A percentile compares a stretch with the other conserved stretches of the same genome.
phyloP scores from a whole-genome alignment of 2,329 filamentous ascomycete genomes.

The Calycina marina region DNA sequence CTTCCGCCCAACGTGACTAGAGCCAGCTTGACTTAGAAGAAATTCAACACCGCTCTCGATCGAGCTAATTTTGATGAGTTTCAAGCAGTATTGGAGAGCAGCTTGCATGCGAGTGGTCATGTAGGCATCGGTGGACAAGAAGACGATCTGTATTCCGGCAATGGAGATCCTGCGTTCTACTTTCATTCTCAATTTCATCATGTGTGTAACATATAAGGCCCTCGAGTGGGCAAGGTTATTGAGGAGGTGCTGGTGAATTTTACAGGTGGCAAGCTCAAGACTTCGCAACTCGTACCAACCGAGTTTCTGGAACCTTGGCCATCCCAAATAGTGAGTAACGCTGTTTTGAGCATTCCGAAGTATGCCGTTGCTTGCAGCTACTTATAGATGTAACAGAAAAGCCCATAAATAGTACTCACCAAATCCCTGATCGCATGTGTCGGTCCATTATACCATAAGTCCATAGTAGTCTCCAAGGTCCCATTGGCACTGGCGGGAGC shows the following conservation, averaged over 20 bases:
- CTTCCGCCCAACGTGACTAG: constrained; percentile 20
- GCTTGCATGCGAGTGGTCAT: constrained; percentile 21
- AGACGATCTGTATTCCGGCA: constrained; percentile 26
- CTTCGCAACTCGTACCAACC: neutral
- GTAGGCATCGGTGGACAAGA: constrained; percentile 29
- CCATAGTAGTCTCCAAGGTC: constrained; percentile 2
- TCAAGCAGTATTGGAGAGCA: constrained; percentile 7
- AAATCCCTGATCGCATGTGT: constrained; percentile 1
- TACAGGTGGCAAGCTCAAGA: constrained; percentile 1
- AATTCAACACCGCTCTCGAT: constrained; percentile 22
- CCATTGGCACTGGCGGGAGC: constrained; percentile 3
- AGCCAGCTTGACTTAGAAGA: constrained; percentile 22
- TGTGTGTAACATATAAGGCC: constrained; percentile 1
- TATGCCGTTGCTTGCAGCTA: too few species aligned
- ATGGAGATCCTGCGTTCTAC: constrained; percentile 30
- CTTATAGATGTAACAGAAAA: constrained; percentile 4
- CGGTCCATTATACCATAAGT: constrained; percentile 2
- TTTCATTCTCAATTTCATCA: constrained; percentile 29
- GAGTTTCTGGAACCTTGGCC: constrained; percentile 2
- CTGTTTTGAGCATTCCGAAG: neutral
- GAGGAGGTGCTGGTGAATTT: neutral
- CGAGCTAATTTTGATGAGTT: constrained; percentile 1
- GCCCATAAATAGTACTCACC: constrained; percentile 3
- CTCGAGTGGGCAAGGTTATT: neutral
- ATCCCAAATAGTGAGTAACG: constrained; percentile 2